Conservation (phyloP, 805 yeast genomes). For the Hagleromyces aurorensis region DNA sequence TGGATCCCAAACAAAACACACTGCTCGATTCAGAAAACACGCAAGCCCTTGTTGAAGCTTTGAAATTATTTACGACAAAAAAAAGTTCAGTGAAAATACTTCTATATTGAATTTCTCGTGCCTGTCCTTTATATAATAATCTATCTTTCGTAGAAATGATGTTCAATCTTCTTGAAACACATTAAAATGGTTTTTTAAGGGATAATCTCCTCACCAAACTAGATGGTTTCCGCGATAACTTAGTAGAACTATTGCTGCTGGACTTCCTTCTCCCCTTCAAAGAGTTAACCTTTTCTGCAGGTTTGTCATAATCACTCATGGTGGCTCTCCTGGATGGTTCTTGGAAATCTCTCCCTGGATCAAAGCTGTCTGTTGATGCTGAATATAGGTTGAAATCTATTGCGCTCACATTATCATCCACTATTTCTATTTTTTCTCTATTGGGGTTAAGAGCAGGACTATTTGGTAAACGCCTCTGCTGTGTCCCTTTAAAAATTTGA, state of each 20-base stretch:
- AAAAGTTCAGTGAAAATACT: slow-evolving; percentile 30
- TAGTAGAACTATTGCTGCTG: slow-evolving; percentile 23
- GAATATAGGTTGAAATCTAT: slow-evolving; percentile 13
- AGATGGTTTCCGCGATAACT: slow-evolving; percentile 31
- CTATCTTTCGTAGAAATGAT: background rate
- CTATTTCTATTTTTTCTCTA: slow-evolving; percentile 14
- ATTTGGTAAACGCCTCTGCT: slow-evolving; percentile 39
- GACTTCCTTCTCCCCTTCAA: slow-evolving; percentile 30
- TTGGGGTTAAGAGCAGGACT: slow-evolving; percentile 41
- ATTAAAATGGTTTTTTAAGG: slow-evolving; percentile 23
- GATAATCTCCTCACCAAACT: slow-evolving; percentile 31
- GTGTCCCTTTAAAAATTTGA: slow-evolving; percentile 67
- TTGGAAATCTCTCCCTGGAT: no score
- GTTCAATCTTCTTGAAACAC: slow-evolving; percentile 5
- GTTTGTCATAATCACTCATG: slow-evolving; percentile 35
- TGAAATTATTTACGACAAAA: slow-evolving; percentile 24
- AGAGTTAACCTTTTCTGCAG: slow-evolving; percentile 32
- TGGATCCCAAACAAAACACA: slow-evolving; percentile 27
- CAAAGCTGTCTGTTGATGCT: no score
- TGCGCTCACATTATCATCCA: slow-evolving; percentile 8
- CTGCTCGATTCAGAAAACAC: slow-evolving; percentile 24
- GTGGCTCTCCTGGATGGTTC: slow-evolving; percentile 9
- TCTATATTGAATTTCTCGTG: slow-evolving; percentile 15
- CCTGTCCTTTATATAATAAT: background rate
- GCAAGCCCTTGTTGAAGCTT: slow-evolving; percentile 17